Percentiles rank a stretch among this genome's conserved stretches.
These are phyloP conservation scores for Magnusiomyces sp. DNA, from an alignment of 1,139 yeast species.

Conservation along the genomic window DNA sequence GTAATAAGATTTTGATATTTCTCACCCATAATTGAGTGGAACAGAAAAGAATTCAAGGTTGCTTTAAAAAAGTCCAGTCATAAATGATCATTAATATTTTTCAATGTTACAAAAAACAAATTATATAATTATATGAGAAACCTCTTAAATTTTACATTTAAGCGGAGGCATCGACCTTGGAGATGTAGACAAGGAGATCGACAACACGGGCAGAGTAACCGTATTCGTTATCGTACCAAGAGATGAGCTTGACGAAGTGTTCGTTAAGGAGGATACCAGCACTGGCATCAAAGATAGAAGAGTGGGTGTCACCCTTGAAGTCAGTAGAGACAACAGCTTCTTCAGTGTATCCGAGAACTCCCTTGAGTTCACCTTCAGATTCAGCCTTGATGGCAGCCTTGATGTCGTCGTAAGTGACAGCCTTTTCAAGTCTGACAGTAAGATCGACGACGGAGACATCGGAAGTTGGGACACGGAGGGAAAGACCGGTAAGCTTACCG, in stretches of 20 bases:
- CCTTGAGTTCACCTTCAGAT: conserved; percentile 62
- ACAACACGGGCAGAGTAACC: conserved; percentile 92
- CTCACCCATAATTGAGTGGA: too few species aligned
- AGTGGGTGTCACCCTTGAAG: conserved; percentile 69
- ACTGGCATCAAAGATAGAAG: conserved; percentile 75
- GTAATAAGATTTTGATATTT: too few species aligned
- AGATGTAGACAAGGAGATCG: conserved; percentile 71
- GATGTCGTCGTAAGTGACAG: conserved; percentile 69
- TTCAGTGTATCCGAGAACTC: conserved; percentile 74
- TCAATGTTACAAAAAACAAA: neutral
- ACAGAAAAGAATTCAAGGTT: too few species aligned
- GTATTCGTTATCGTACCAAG: conserved; percentile 88
- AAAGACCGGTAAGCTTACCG: conserved; percentile 86
- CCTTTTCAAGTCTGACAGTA: conserved; percentile 60
- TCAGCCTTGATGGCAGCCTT: conserved; percentile 57
- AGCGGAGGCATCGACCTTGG: conserved; percentile 32
- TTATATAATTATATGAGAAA: neutral
- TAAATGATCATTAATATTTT: too few species aligned
- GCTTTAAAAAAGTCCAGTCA: too few species aligned
- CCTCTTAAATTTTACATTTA: conserved; percentile 10
- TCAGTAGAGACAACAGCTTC: conserved; percentile 83
- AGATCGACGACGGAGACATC: conserved; percentile 76
- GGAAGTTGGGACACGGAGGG: conserved; percentile 81
- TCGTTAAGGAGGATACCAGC: conserved; percentile 81
- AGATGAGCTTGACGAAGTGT: conserved; percentile 74